Evolutionary conservation across 108 stramenopile species (phyloP).

Genomic region (Skeletonema tropicum): DNA sequence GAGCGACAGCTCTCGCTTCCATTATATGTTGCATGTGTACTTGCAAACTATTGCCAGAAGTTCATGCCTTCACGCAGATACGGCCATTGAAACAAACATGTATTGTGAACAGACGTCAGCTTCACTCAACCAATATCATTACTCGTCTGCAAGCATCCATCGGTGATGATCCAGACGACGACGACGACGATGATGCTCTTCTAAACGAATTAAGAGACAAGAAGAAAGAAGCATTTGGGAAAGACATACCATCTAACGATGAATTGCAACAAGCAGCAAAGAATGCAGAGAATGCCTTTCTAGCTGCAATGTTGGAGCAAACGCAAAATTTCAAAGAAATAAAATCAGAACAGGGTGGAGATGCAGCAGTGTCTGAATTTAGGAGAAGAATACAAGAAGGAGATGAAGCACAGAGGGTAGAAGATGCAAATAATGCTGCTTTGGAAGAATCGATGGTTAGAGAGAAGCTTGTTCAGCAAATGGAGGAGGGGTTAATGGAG

Average conservation of each 20-base stretch:
- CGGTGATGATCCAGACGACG: neutral
- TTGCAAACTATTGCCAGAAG: neutral
- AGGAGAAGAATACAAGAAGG: slow-evolving; percentile 32
- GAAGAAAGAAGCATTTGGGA: slow-evolving; percentile 22
- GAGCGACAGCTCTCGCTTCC: neutral
- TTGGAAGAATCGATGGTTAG: neutral
- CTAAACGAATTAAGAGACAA: slow-evolving; percentile 23
- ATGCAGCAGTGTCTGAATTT: slow-evolving; percentile 28
- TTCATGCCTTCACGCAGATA: neutral
- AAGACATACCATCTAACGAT: slow-evolving; percentile 23
- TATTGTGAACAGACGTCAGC: neutral
- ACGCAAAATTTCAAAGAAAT: slow-evolving; percentile 26
- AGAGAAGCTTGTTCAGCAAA: neutral
- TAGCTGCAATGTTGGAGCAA: slow-evolving; percentile 43
- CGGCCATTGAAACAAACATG: neutral
- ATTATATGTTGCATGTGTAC: neutral
- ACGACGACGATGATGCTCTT: neutral
- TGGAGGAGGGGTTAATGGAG: neutral
- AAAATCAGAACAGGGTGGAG: slow-evolving; percentile 25
- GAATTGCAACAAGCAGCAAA: slow-evolving; percentile 32
- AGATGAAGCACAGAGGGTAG: slow-evolving; percentile 10
- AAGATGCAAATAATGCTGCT: neutral
- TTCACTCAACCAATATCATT: neutral
- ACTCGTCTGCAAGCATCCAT: neutral
- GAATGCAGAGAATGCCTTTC: slow-evolving; percentile 42